Evolutionary conservation across 192 early-diverging fungal genomes (phyloP), one percentile per base, ranked within the genome.

Genomic region (Haplosporangium gracile): DNA sequence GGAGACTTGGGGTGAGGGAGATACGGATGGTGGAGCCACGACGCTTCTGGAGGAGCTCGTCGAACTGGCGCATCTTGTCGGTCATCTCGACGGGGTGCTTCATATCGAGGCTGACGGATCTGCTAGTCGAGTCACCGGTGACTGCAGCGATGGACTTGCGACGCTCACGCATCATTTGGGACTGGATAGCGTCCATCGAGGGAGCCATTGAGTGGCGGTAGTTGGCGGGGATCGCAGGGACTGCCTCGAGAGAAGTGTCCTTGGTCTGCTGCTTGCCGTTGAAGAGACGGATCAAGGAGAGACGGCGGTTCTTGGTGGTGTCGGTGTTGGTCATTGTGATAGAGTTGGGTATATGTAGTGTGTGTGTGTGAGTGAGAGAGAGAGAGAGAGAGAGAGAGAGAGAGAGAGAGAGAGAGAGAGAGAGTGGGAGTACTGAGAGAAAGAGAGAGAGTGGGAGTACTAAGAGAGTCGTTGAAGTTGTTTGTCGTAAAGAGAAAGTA

Each of bases 31-130:
- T 89, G 68, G 79, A 82, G 8, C 89, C 82, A 5, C 89, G 82
- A 34, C 89, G 79, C 76, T 77, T 81, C 38, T 85, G 85, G 34
- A 89, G 77, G 20, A 89, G 77, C 72, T 89, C 89, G 39, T 88
- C 85, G 72, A 89, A 89, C 22, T 87, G 85, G 53, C 80, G 79
- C 89, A 89, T 89, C 73, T 89, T 89, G 47, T 86, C 84, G 15
- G 69, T 86, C 84, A 86, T 86, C 55, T 80, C 84, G 36, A 68
- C 76, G 16, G 84, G 70, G 63, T 76, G 74, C 57, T 81, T 86
- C 75, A 86, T 16, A 57, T 86, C 84, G 60, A 86, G 84, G 72
- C 84, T 86, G 16, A 77, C 68, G 0, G 84, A 76, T 6, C 84
- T 75, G n/a, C 40, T 16, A 9, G 40, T n/a, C 2, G 75, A 55